Evolutionary conservation across 345 rosid species (phyloP).

Genomic region (Ceriops tagal): DNA sequence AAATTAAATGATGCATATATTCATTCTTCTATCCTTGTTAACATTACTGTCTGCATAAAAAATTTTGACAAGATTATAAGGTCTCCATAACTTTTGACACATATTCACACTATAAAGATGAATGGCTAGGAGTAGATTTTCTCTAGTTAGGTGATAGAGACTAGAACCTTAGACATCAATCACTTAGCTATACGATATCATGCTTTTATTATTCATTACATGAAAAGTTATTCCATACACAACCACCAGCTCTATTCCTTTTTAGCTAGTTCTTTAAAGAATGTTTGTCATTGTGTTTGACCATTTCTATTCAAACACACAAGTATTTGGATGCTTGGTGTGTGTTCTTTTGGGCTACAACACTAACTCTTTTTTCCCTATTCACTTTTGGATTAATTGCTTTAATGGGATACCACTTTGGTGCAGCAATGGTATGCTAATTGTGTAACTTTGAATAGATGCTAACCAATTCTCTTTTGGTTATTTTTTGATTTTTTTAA

Average conservation of each 20-base stretch:
- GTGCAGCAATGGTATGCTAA: conserved; percentile 75
- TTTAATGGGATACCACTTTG: conserved; percentile 90
- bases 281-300: no score
- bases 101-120: conserved; percentile 85
- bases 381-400: conserved; percentile 79
- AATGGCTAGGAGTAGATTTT: conserved; percentile 85
- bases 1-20: not conserved
- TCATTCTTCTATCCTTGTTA: no score
- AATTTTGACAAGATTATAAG: conserved; percentile 60
- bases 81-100: conserved; percentile 78
- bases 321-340: no score
- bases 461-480: conserved; percentile 3
- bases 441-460: not conserved
- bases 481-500: conserved; percentile 6
- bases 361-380: conserved; percentile 87
- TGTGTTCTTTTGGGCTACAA: conserved; percentile 98
- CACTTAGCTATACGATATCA: no score
- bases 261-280: no score
- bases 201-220: no score
- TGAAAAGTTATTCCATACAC: no score
- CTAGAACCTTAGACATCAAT: no score
- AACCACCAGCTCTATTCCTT: no score
- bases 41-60: not conserved
- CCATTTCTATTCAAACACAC: no score
- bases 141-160: no score